A percentile compares a stretch with the other conserved stretches of the same genome.
Conservation (phyloP, 2,329 filamentous ascomycete genomes). For the Tolypocladium paradoxum region DNA sequence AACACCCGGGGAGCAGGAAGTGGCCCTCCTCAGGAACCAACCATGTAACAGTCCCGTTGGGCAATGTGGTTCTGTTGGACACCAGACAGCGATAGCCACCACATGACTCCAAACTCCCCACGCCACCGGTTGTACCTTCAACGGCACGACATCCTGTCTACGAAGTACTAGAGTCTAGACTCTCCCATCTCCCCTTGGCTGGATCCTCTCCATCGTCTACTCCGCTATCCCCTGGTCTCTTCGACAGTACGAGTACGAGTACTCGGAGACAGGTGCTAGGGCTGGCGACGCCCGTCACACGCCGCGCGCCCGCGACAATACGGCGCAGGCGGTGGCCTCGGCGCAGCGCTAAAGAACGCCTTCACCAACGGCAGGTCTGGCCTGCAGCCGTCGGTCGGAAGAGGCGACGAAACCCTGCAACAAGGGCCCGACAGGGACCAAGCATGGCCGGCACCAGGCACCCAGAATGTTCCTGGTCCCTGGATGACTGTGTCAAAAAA, state of each 20-base stretch:
- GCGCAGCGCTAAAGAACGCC: constrained; percentile 3
- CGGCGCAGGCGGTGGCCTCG: neutral
- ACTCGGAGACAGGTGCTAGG: neutral
- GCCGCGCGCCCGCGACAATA: neutral
- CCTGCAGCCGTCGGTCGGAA: neutral
- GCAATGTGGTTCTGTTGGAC: neutral
- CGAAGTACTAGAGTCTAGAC: neutral
- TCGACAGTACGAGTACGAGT: too few species aligned
- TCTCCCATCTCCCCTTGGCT: neutral
- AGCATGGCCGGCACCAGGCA: neutral
- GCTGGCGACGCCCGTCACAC: neutral
- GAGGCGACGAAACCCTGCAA: neutral
- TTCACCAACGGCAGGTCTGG: constrained; percentile 2
- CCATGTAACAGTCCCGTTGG: neutral
- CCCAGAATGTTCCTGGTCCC: neutral
- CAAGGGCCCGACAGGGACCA: neutral
- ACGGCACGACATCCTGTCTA: neutral
- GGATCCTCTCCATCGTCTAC: neutral
- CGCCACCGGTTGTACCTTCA: neutral
- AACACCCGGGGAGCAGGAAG: neutral
- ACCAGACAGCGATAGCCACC: neutral
- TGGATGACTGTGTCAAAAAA: neutral
- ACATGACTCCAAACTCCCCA: neutral
- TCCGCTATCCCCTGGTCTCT: neutral
- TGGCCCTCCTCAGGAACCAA: neutral